Evolutionary conservation across 2,329 filamentous ascomycete genomes (phyloP).

Genomic region (Geoglossum cookeanum): DNA sequence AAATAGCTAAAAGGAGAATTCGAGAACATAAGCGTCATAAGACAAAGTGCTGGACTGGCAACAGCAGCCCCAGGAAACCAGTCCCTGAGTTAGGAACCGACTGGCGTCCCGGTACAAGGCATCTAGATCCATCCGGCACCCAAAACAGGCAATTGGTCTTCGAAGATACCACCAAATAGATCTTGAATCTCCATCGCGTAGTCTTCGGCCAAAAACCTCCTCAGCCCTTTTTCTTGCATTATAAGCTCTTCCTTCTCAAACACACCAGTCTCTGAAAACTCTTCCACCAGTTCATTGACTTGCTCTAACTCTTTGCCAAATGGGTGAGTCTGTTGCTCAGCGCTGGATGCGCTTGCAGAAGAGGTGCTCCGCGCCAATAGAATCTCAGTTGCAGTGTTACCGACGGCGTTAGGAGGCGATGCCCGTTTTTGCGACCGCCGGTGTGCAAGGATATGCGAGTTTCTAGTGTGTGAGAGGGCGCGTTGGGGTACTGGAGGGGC

Average conservation of each 20-base stretch:
- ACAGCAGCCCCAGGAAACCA: background rate
- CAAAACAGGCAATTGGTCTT: constrained; percentile 21
- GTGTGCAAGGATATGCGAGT: constrained; percentile 54
- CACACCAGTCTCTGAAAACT: constrained; percentile 49
- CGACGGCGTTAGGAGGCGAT: constrained; percentile 15
- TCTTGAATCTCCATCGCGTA: constrained; percentile 67
- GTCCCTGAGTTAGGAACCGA: background rate
- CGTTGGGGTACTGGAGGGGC: constrained; percentile 57
- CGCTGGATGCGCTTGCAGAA: constrained; percentile 16
- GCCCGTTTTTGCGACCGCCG: constrained; percentile 44
- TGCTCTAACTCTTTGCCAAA: constrained; percentile 83
- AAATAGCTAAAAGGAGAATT: background rate
- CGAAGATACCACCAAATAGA: constrained; percentile 44
- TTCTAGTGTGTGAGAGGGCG: constrained; percentile 75
- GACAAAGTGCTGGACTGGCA: background rate
- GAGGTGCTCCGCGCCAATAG: constrained; percentile 21
- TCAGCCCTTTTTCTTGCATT: constrained; percentile 49
- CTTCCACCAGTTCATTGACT: constrained; percentile 82
- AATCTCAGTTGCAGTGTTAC: constrained; percentile 5
- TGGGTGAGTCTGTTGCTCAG: constrained; percentile 36
- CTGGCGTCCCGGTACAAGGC: background rate
- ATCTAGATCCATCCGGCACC: constrained; percentile 23
- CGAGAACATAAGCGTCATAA: background rate
- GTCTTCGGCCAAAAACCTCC: constrained; percentile 58
- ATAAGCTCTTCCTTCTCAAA: constrained; percentile 47